Conservation (phyloP, 2,329 filamentous ascomycete species). For the Aulographum hederae region DNA sequence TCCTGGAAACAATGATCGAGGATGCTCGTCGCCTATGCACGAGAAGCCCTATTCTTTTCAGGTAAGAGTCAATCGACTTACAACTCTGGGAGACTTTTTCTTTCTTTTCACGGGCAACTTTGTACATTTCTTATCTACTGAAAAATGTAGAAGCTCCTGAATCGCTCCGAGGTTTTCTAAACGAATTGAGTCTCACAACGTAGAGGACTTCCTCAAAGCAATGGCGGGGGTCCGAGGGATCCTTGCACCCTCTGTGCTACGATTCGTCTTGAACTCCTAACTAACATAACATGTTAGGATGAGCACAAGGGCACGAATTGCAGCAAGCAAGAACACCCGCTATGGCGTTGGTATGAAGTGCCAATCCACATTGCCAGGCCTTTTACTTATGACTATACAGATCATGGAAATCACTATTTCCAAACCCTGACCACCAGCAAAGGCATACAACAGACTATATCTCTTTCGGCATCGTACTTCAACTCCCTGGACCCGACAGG, state of each 20-base stretch:
- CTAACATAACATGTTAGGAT: no score
- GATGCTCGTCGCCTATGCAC: slow-evolving; percentile 11
- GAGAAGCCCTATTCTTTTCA: slow-evolving; percentile 10
- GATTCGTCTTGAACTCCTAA: no score
- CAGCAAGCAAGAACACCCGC: slow-evolving; percentile 10
- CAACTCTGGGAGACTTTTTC: no score
- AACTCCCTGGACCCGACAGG: slow-evolving; percentile 8
- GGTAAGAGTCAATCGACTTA: no score
- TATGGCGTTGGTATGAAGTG: slow-evolving; percentile 12
- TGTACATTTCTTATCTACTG: no score
- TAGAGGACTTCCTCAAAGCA: slow-evolving; percentile 8
- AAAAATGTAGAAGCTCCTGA: no score
- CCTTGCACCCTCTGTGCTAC: no score
- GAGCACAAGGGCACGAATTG: slow-evolving; percentile 9
- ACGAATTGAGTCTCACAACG: no score
- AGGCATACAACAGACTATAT: slow-evolving; percentile 12
- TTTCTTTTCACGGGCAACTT: no score
- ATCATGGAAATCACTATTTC: slow-evolving; percentile 6
- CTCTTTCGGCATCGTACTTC: slow-evolving; percentile 9
- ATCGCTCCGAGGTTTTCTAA: no score
- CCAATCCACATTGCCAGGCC: slow-evolving; percentile 5
- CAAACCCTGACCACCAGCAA: slow-evolving; percentile 11
- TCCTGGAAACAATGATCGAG: slow-evolving; percentile 13
- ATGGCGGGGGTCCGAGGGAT: no score
- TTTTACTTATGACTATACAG: not conserved